These are phyloP conservation scores for Solanum sejunctum DNA, from an alignment of 257 asterid species.

Conservation along the genomic window DNA sequence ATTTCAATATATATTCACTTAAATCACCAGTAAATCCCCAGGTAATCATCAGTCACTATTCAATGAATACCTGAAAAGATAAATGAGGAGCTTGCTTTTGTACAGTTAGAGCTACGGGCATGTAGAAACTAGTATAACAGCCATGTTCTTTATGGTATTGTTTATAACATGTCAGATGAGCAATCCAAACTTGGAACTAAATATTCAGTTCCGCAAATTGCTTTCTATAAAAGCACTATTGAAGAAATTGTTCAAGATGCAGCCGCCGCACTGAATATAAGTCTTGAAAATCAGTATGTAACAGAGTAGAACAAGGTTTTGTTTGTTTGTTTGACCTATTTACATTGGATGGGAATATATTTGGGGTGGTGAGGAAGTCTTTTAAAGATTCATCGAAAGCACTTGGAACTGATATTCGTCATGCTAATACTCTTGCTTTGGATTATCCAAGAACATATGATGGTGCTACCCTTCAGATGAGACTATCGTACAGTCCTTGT, in stretches of 20 bases:
- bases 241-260: too few relatives aligned
- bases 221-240: slow-evolving; percentile 65
- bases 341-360: slow-evolving; percentile 35
- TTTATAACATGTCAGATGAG: slow-evolving; percentile 65
- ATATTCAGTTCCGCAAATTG: slow-evolving; percentile 75
- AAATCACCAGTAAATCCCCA: slow-evolving; percentile 32
- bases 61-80: slow-evolving; percentile 51
- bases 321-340: neutral
- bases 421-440: slow-evolving; percentile 85
- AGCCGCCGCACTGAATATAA: too few relatives aligned
- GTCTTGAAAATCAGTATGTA: neutral
- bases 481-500: slow-evolving; percentile 88
- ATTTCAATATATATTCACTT: slow-evolving; percentile 41
- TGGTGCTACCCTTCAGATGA: slow-evolving; percentile 88
- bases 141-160: slow-evolving; percentile 66
- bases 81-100: slow-evolving; percentile 48
- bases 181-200: slow-evolving; percentile 88
- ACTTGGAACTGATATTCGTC: slow-evolving; percentile 91
- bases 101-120: slow-evolving; percentile 76
- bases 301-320: neutral
- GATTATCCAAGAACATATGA: slow-evolving; percentile 57
- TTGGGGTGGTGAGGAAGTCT: slow-evolving; percentile 55
- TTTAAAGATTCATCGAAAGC: slow-evolving; percentile 85
- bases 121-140: slow-evolving; percentile 70
- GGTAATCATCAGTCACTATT: slow-evolving; percentile 48